Evolutionary conservation across 2,329 filamentous ascomycete genomes (phyloP), one percentile per base, ranked within the genome.

Genomic region (Venturia pyrina): DNA sequence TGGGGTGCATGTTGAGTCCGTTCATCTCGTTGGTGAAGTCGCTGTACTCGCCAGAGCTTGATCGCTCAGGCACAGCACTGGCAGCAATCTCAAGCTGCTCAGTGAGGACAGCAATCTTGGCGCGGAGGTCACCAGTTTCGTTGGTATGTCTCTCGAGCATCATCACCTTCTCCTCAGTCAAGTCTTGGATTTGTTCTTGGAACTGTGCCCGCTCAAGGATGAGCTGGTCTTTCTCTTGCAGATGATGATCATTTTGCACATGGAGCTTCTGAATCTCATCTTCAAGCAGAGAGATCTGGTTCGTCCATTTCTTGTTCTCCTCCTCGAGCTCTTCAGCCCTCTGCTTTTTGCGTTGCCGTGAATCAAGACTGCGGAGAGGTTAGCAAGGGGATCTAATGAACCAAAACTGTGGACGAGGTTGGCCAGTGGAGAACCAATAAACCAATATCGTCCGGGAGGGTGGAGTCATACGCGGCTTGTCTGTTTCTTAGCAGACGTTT

Each of bases 271-370:
- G 80, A 69, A 96, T 80, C 70, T 91, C 87, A 67, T 95, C 89
- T 74, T 97, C 90, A 73, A 97, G 83, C 65, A 88, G 84, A 70
- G 80, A 85, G 74, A 97, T 90, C 74, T 90, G 80, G 71, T 85
- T 84, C 66, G 88, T 90, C 80, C 87, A 96, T 67, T 90, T 86
- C 82, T 97, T 97, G 84, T 98, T 97, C 81, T 98, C 93, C 76
- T 95, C 89, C 77, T 98, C 95, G 59, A 98, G 86, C 72, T 95
- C 88, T 80, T 98, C 95, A 43, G 95, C 98, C 80, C 98, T 93
- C 79, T 91, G 89, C 85, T 98, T 98, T 84, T 98, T 99, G 72
- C 95, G 88, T 78, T 98, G 93, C 70, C 95, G 87, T 57, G 95
- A 98, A 79, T 98, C 93, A 72, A 99, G 89, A 70, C 91, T 96